phyloP scores from a whole-genome alignment of 139 green algal species.

The Dunaliella sp. region DNA sequence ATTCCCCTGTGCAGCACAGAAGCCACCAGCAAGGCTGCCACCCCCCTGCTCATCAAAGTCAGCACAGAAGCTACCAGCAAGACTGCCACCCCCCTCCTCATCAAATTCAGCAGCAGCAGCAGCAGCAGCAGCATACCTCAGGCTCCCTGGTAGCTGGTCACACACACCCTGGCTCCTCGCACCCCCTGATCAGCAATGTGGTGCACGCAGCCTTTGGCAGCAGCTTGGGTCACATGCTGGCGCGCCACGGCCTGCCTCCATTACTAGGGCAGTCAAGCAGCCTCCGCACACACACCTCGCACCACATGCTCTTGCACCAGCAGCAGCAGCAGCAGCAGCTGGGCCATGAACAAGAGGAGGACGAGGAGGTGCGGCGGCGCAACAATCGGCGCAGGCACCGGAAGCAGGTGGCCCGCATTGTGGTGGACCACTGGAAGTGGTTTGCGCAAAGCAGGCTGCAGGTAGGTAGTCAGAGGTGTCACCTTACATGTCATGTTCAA shows the following conservation, averaged over 20 bases:
- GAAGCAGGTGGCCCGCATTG: constrained; percentile 37
- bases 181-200: neutral
- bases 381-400: constrained; percentile 32
- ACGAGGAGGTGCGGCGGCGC: constrained; percentile 5
- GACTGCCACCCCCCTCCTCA: neutral
- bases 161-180: no score
- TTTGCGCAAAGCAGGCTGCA: constrained; percentile 28
- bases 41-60: neutral
- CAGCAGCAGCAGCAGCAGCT: neutral
- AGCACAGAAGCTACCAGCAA: no score
- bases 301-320: neutral
- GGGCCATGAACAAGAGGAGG: neutral
- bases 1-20: neutral
- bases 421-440: constrained; percentile 49
- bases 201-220: neutral
- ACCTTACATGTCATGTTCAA: no score
- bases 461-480: no score
- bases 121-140: no score
- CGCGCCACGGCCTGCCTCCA: neutral
- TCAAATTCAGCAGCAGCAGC: no score
- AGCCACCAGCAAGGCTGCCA: neutral
- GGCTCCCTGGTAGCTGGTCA: no score
- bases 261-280: neutral
- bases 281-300: neutral
- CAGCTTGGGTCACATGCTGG: neutral